Evolutionary conservation across 2,329 filamentous ascomycete species (phyloP).

Genomic region (Plectosphaerella plurivora): DNA sequence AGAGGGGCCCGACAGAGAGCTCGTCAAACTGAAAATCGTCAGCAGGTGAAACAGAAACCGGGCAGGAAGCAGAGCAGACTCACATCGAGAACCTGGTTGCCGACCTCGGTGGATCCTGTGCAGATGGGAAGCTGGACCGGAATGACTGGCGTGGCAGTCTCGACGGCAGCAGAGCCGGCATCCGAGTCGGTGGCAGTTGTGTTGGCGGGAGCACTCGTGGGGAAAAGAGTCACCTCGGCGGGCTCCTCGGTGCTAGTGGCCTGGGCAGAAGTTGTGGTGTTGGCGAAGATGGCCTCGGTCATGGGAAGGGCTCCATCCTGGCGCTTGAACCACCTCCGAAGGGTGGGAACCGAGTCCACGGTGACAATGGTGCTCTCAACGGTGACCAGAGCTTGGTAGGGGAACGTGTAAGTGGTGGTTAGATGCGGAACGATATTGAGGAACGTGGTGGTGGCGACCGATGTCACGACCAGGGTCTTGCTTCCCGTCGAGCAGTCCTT

Average conservation of each 20-base stretch:
- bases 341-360: not conserved
- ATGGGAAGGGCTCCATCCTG: not conserved
- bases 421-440: slow-evolving; percentile 30
- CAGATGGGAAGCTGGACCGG: slow-evolving; percentile 10
- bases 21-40: slow-evolving; percentile 30
- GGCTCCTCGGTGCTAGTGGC: slow-evolving; percentile 13
- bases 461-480: slow-evolving; percentile 5
- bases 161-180: not conserved
- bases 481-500: not conserved
- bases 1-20: slow-evolving; percentile 28
- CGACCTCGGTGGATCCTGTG: slow-evolving; percentile 19
- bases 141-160: slow-evolving; percentile 3
- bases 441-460: slow-evolving; percentile 31
- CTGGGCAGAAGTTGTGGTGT: not conserved
- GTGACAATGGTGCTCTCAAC: slow-evolving; percentile 3
- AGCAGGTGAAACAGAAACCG: slow-evolving; percentile 5
- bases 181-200: not conserved
- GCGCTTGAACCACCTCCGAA: not conserved
- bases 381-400: slow-evolving; percentile 11
- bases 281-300: not conserved
- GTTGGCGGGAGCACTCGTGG: slow-evolving; percentile 6
- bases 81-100: slow-evolving; percentile 32
- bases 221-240: slow-evolving; percentile 11
- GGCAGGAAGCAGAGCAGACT: slow-evolving; percentile 10
- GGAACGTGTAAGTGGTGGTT: slow-evolving; percentile 32